Evolutionary conservation across 1,284 basidiomycete species (phyloP), one percentile per base, ranked within the genome.

Genomic region (Boletus subluridellus): DNA sequence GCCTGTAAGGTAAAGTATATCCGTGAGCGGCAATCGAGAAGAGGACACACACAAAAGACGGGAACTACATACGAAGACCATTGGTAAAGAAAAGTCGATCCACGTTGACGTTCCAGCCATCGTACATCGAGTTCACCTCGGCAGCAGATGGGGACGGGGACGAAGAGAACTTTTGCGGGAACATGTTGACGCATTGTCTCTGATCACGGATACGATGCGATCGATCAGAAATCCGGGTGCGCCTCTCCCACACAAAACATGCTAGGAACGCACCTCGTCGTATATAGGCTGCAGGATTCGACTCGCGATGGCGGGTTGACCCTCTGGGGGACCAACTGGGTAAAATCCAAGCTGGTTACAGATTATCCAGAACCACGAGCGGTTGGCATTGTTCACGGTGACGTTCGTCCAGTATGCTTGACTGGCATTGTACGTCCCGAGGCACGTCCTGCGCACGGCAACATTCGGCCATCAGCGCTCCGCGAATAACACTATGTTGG

Each of bases 331-430:
- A 15, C 82, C 80, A 30, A 82, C 83, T 71, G 84, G 84, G 57
- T 82, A 78, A 67, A 74, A 87, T 34, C 87, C 88, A 6, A 90
- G 77, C 74, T 88, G 79, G 64, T 85, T 89, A 68, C 87, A 90
- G 2, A 77, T 71, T 47, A 80, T 71, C 81, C 80, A 82, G 37
- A 54, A 63, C 80, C 80, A 82, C 6, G 80, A 80, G 7, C 81
- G 74, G 1, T 57, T 42, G 2, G 69, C 52, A 58, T 82, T 76
- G 21, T 21, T 21, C 21, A 21, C 21, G 21, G 21, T 21, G 21
- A 21, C 21, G 21, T 21, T 21, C 21, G 21, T 21, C 21, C 21
- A 21, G 21, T 21, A 21, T 21, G 21, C 21, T 21, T 21, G 21
- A 21, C 21, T 21, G 21, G 21, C 21, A 21, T 21, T 21, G 21